phyloP scores from a whole-genome alignment of 148 eudicot genomes.

The Rhododendron griersonianum region DNA sequence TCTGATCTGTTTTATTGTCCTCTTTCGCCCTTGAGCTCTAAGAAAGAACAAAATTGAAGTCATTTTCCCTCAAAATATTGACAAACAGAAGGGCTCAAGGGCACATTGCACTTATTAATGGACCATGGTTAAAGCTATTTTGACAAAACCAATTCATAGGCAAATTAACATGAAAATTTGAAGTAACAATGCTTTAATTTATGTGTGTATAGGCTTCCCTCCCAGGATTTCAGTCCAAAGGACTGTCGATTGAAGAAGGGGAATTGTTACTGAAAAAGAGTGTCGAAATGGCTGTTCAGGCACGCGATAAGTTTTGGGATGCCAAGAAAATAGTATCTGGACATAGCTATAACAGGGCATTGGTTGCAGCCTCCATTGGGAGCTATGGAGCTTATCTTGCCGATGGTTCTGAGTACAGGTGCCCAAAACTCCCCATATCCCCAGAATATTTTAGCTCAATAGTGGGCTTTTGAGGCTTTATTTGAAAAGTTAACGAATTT shows the following conservation, averaged over 20 bases:
- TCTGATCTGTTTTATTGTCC: neutral
- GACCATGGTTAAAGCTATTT: neutral
- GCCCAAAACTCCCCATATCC: neutral
- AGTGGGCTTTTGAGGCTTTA: neutral
- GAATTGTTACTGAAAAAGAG: slow-evolving; percentile 60
- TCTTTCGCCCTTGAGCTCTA: neutral
- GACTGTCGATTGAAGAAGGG: slow-evolving; percentile 62
- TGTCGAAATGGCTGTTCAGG: slow-evolving; percentile 62
- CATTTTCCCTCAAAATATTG: neutral
- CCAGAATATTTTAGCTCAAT: neutral
- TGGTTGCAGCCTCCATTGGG: slow-evolving; percentile 92
- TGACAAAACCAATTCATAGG: neutral
- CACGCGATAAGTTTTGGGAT: slow-evolving; percentile 78
- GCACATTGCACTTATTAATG: neutral
- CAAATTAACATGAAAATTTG: neutral
- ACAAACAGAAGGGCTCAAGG: neutral
- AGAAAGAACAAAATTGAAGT: neutral
- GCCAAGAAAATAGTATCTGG: slow-evolving; percentile 20
- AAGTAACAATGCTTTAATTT: neutral
- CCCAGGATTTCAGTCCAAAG: slow-evolving; percentile 79
- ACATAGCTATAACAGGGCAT: slow-evolving; percentile 47
- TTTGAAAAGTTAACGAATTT: neutral
- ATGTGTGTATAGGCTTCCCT: slow-evolving; percentile 51
- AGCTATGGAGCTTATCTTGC: slow-evolving; percentile 96
- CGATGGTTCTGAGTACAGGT: slow-evolving; percentile 94